Evolutionary conservation across 768 basidiomycete genomes (phyloP).

Genomic region (Russula vinacea): DNA sequence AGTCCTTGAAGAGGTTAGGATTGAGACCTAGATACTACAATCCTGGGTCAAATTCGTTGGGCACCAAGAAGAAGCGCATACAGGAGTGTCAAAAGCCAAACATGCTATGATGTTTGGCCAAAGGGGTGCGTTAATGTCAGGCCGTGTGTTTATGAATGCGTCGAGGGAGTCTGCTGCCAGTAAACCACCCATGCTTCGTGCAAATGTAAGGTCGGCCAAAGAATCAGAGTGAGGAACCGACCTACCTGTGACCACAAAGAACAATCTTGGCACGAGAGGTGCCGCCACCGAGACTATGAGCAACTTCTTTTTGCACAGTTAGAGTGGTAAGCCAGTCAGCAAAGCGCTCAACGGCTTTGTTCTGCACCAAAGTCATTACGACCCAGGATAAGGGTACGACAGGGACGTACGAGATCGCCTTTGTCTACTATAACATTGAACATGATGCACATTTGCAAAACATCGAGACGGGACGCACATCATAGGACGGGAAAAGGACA

Average conservation of each 20-base stretch:
- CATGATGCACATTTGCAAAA: constrained; percentile 4
- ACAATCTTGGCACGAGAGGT: constrained; percentile 72
- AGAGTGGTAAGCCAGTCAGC: constrained; percentile 91
- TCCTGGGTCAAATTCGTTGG: constrained; percentile 2
- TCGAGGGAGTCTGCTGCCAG: constrained; percentile 80
- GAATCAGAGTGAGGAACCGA: constrained; percentile 1
- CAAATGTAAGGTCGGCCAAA: background rate
- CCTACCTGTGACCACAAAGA: constrained; percentile 84
- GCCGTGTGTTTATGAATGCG: constrained; percentile 65
- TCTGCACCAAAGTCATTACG: constrained; percentile 14
- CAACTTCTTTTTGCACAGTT: constrained; percentile 80
- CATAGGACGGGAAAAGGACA: constrained; percentile 84
- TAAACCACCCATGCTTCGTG: constrained; percentile 83
- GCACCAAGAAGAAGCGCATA: constrained; percentile 39
- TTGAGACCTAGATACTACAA: constrained; percentile 82
- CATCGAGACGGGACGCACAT: constrained; percentile 47
- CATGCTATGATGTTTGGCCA: constrained; percentile 89
- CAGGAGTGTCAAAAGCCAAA: constrained; percentile 89
- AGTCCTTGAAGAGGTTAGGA: constrained; percentile 81
- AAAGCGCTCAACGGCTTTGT: constrained; percentile 70
- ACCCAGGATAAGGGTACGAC: background rate
- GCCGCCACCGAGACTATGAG: constrained; percentile 70
- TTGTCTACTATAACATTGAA: constrained; percentile 57
- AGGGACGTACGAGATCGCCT: constrained; percentile 70
- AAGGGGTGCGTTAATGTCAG: constrained; percentile 60